Evolutionary conservation across 257 asterid genomes (phyloP).

Genomic region (Solanum bukasovii): DNA sequence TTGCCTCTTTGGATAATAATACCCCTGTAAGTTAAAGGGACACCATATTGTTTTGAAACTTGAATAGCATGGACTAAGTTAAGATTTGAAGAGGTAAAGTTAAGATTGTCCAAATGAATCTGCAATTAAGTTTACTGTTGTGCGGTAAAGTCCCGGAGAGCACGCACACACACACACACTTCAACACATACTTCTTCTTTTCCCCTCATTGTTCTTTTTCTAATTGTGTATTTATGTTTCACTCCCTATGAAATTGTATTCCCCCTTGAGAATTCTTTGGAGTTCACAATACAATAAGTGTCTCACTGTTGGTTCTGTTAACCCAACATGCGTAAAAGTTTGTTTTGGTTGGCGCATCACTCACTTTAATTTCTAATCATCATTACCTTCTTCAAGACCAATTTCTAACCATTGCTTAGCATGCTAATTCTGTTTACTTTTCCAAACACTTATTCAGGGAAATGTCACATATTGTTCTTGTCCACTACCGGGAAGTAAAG

Average conservation of each 20-base stretch:
- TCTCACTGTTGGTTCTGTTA: neutral
- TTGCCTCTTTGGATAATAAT: neutral
- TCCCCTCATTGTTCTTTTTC: neutral
- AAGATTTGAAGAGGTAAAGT: neutral
- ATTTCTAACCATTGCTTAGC: neutral
- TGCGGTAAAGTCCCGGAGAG: neutral
- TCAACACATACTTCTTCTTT: neutral
- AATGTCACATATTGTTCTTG: constrained; percentile 83
- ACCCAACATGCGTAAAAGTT: neutral
- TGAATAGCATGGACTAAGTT: neutral
- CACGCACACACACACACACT: neutral
- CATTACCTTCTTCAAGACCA: neutral
- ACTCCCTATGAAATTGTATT: neutral
- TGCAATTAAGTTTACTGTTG: neutral
- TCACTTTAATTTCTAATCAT: neutral
- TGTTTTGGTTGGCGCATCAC: neutral
- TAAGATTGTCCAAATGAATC: neutral
- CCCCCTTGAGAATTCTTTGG: neutral
- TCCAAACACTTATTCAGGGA: constrained; percentile 42
- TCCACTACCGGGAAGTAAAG: constrained; percentile 95
- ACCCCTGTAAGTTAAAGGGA: neutral
- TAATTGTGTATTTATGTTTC: neutral
- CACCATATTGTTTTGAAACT: neutral
- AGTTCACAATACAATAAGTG: neutral
- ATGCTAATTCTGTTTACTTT: constrained; percentile 7